Base-by-base conservation (phyloP, 306 rosid species). In the Lathyrus sativus region DNA sequence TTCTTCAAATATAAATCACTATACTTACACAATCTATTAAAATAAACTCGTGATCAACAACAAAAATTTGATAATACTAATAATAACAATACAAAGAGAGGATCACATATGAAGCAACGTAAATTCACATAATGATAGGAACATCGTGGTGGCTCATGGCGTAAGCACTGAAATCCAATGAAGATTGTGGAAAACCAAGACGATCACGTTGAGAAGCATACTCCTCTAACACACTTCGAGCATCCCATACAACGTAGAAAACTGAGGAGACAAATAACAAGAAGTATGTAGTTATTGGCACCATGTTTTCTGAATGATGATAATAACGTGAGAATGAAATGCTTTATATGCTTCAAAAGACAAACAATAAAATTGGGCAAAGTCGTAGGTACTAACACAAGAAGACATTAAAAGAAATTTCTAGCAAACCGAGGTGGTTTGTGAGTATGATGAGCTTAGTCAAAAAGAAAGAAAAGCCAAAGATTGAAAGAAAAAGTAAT, bases 221-320 rank as follows among this genome's bases (percentile, higher is more conserved):
- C 7, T 79, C 66, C 48, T 79, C 67, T 0, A 74, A 1, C 12
- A 8, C 4, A 1, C 10, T 2, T 19, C 24, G n/a, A 1, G 76
- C 70, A 56, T 74, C 83, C 73, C 74, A 65, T 14, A 70, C 70
- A 64, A 74, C 53, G 4, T 64, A 64, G 12, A 70, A 64, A 3
- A 74, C 68, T 0, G 83, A 79, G 12, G 79, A 79, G 10, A 74
- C 12, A 15, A 74, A 1, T 13, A 74, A n/a, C 41, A 74, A 41
- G 11, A 79, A 55, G 48, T 71, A 74, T 0, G 66, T 70, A 3
- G 77, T 79, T 35, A 79, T 65, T 19, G 83, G 83, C 31, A 44
- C 83, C 81, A 77, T 77, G 0, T 56, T 39, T 29, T 44, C 35
- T 56, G 11, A 3, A 56, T 31, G 28, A 26, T 10, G 22, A 51